Percentiles rank a stretch among this genome's conserved stretches.
phyloP scores from a whole-genome alignment of 2,329 filamentous ascomycete species.

The Calycina herbarum region DNA sequence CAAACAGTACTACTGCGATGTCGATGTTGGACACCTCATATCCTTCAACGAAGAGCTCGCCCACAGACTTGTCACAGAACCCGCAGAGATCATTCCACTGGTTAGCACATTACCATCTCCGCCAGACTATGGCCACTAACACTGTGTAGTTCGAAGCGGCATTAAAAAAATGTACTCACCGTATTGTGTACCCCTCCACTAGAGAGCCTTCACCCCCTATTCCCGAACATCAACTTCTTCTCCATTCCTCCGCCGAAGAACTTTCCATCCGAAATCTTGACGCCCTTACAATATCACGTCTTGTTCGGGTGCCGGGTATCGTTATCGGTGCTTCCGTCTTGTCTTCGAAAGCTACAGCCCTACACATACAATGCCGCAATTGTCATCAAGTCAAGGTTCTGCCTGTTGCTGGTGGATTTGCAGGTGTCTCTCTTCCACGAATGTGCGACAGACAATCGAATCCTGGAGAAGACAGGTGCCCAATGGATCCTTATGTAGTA shows the following conservation, averaged over 20 bases:
- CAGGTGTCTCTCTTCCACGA: conserved; percentile 80
- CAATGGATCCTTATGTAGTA: conserved; percentile 93
- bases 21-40: conserved; percentile 94
- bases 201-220: conserved; percentile 61
- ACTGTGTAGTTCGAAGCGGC: conserved; percentile 78
- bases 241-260: conserved; percentile 88
- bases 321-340: conserved; percentile 96
- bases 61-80: conserved; percentile 84
- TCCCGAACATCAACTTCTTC: conserved; percentile 89
- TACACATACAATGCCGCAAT: conserved; percentile 85
- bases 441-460: conserved; percentile 67
- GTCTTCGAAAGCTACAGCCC: conserved; percentile 87
- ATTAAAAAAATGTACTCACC: conserved; percentile 85
- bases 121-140: conserved; percentile 11
- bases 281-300: conserved; percentile 85
- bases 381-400: conserved; percentile 74
- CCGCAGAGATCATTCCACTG: conserved; percentile 87
- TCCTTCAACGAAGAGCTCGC: conserved; percentile 95
- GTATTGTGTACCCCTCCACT: conserved; percentile 83
- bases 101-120: conserved; percentile 50
- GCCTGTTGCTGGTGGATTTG: conserved; percentile 79
- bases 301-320: conserved; percentile 96
- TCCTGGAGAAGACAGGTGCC: conserved; percentile 76
- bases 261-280: conserved; percentile 93
- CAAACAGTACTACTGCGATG: conserved; percentile 93